Conservation (phyloP, 805 yeast species). For the Wickerhamomyces hampshirensis region DNA sequence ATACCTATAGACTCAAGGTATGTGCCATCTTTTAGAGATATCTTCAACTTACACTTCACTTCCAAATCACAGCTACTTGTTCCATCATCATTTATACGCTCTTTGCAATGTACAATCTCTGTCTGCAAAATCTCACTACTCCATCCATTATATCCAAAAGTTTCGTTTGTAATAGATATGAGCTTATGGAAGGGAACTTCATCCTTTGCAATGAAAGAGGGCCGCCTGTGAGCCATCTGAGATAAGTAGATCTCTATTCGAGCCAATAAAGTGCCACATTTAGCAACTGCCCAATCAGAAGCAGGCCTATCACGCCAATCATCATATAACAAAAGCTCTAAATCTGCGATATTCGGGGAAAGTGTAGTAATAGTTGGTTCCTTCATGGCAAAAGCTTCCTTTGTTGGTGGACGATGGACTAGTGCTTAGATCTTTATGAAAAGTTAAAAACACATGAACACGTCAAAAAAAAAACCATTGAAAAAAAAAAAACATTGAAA, state of each 20-base stretch:
- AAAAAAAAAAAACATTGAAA: no score
- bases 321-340: conserved; percentile 26
- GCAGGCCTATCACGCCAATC: conserved; percentile 34
- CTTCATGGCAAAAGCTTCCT: no score
- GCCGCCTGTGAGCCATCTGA: conserved; percentile 6
- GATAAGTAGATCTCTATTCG: conserved; percentile 33
- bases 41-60: conserved; percentile 47
- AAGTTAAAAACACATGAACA: no score
- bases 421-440: no score
- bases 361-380: conserved; percentile 3
- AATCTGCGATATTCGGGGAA: conserved; percentile 18
- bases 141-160: conserved; percentile 59
- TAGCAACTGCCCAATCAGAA: conserved; percentile 41
- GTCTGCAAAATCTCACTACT: conserved; percentile 34
- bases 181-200: conserved; percentile 30
- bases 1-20: conserved; percentile 74
- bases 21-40: conserved; percentile 76
- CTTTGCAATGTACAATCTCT: conserved; percentile 13
- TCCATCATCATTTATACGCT: conserved; percentile 5
- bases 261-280: conserved; percentile 45
- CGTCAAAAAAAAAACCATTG: no score
- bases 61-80: conserved; percentile 21
- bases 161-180: conserved; percentile 41
- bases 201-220: conserved; percentile 4
- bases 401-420: no score